phyloP scores from a whole-genome alignment of 2,329 filamentous ascomycete genomes.

The Sordariomycetes sp. region DNA sequence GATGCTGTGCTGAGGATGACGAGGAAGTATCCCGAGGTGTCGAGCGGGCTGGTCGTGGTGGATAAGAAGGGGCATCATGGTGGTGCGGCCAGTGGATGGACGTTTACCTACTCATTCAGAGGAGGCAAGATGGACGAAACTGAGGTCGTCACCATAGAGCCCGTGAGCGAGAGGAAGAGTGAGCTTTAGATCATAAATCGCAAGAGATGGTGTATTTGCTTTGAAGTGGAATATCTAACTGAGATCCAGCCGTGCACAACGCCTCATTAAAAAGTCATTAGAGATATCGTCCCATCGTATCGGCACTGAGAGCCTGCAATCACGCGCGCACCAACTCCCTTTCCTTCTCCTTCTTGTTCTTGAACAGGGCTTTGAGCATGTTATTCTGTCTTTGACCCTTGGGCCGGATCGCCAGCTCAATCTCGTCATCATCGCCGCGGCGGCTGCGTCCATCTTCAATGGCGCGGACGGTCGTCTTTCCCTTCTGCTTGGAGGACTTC shows the following conservation, averaged over 20 bases:
- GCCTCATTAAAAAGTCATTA: neutral
- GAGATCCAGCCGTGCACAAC: neutral
- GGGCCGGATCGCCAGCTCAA: slow-evolving; percentile 32
- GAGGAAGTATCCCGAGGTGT: slow-evolving; percentile 32
- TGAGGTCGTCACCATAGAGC: slow-evolving; percentile 30
- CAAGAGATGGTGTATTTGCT: neutral
- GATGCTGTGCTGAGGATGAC: slow-evolving; percentile 42
- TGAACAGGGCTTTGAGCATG: slow-evolving; percentile 51
- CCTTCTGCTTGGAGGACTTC: slow-evolving; percentile 15
- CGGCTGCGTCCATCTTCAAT: slow-evolving; percentile 24
- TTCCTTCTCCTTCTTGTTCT: slow-evolving; percentile 42
- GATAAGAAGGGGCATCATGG: slow-evolving; percentile 37
- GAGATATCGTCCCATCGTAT: too few species aligned
- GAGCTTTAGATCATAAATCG: slow-evolving; percentile 3
- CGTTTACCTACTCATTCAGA: slow-evolving; percentile 42
- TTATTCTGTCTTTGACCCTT: slow-evolving; percentile 39
- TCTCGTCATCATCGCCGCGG: slow-evolving; percentile 23
- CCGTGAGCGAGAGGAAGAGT: neutral
- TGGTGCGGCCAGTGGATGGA: slow-evolving; percentile 43
- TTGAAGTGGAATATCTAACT: neutral
- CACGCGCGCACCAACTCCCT: slow-evolving; percentile 13
- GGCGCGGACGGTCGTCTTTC: slow-evolving; percentile 20
- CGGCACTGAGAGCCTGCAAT: too few species aligned
- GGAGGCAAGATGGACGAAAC: slow-evolving; percentile 36
- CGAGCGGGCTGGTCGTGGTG: slow-evolving; percentile 42